phyloP scores from a whole-genome alignment of 345 rosid genomes.

The Corchorus capsularis region DNA sequence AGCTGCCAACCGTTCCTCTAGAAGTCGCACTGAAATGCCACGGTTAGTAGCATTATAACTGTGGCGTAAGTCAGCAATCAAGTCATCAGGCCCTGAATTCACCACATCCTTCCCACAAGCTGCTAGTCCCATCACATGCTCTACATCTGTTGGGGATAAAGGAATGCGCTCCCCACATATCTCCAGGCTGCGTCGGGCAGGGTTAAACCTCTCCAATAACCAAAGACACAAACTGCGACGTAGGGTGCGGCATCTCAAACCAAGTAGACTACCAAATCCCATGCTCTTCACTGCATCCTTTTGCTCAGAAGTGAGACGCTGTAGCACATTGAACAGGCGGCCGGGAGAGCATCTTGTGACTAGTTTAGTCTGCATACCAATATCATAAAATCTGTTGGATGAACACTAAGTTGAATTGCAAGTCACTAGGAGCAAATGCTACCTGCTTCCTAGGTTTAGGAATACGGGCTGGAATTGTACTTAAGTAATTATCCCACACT shows the following conservation, averaged over 20 bases:
- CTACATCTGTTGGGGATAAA: slow-evolving; percentile 46
- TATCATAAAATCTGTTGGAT: slow-evolving; percentile 23
- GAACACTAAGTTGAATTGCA: neutral
- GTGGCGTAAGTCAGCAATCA: slow-evolving; percentile 41
- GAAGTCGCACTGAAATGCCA: slow-evolving; percentile 51
- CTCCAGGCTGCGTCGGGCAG: slow-evolving; percentile 38
- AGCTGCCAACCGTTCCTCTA: slow-evolving; percentile 41
- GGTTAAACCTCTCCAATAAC: slow-evolving; percentile 51
- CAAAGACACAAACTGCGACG: slow-evolving; percentile 56
- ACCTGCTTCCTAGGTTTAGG: slow-evolving; percentile 54
- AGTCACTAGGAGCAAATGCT: neutral
- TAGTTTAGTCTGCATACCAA: slow-evolving; percentile 43
- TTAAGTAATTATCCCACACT: slow-evolving; percentile 54
- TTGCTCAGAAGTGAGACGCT: slow-evolving; percentile 41
- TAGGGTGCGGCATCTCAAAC: slow-evolving; percentile 45
- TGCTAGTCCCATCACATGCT: slow-evolving; percentile 50
- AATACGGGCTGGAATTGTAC: slow-evolving; percentile 36
- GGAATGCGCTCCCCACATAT: slow-evolving; percentile 43
- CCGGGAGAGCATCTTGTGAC: slow-evolving; percentile 57
- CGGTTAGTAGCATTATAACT: slow-evolving; percentile 49
- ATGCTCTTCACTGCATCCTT: slow-evolving; percentile 42
- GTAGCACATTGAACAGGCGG: slow-evolving; percentile 49
- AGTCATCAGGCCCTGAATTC: slow-evolving; percentile 51
- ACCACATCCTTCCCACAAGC: slow-evolving; percentile 54
- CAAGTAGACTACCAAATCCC: slow-evolving; percentile 51